Evolutionary conservation across 2,329 filamentous ascomycete genomes (phyloP).

Genomic region (Fusarium poae): DNA sequence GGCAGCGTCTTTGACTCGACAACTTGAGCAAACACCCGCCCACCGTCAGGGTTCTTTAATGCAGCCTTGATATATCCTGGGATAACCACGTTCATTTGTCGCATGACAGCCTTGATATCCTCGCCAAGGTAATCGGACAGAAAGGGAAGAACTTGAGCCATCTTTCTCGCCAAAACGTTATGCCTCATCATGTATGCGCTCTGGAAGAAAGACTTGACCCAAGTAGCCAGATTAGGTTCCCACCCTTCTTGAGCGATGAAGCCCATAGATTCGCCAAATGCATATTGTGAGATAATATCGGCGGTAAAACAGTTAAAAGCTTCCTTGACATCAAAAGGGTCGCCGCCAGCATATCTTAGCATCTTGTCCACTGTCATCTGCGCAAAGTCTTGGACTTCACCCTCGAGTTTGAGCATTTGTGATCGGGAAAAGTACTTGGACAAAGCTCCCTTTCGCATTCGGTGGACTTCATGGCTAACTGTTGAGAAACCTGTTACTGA

Average conservation of each 20-base stretch:
- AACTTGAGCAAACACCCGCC: conserved; percentile 36
- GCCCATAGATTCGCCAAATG: conserved; percentile 56
- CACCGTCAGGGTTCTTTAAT: conserved; percentile 21
- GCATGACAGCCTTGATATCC: conserved; percentile 33
- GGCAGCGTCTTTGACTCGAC: conserved; percentile 47
- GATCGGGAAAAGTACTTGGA: conserved; percentile 54
- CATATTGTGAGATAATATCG: conserved; percentile 56
- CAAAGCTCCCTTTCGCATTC: conserved; percentile 49
- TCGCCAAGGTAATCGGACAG: conserved; percentile 27
- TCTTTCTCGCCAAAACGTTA: conserved; percentile 47
- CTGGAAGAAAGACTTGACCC: conserved; percentile 51
- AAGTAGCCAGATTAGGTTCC: conserved; percentile 55
- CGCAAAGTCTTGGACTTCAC: conserved; percentile 45
- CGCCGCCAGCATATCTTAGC: conserved; percentile 43
- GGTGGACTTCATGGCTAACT: conserved; percentile 52
- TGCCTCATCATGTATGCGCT: conserved; percentile 54
- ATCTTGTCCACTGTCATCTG: conserved; percentile 50
- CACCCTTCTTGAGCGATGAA: conserved; percentile 50
- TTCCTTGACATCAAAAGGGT: conserved; percentile 52
- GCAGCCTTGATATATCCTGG: conserved; percentile 23
- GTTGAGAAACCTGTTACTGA: conserved; percentile 34
- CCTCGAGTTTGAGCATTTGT: conserved; percentile 50
- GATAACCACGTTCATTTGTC: conserved; percentile 36
- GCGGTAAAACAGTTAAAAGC: conserved; percentile 57
- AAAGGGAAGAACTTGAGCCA: conserved; percentile 21